These are phyloP conservation scores for Blastocladiella emersonii DNA, from an alignment of 371 early-diverging fungal genomes.

Conservation along the genomic window DNA sequence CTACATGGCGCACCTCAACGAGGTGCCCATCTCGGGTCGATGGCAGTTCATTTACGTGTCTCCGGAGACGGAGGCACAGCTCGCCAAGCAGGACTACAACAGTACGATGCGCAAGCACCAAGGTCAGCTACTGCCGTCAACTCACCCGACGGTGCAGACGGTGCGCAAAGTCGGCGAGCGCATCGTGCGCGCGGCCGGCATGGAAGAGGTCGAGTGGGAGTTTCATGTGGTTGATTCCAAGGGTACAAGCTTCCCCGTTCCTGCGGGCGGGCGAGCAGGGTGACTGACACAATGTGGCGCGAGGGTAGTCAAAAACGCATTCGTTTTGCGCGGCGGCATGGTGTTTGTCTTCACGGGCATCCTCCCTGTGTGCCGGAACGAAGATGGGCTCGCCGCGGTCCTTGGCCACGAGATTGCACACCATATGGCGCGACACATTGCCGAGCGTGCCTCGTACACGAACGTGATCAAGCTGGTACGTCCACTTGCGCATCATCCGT, in stretches of 20 bases:
- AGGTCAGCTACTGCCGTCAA: background rate
- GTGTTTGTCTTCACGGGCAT: conserved; percentile 88
- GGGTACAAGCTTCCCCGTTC: no score
- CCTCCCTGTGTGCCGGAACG: conserved; percentile 58
- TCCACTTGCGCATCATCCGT: no score
- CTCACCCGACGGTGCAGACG: conserved; percentile 28
- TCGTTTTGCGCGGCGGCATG: conserved; percentile 85
- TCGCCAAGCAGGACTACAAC: conserved; percentile 12
- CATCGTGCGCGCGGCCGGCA: background rate
- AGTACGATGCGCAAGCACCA: background rate
- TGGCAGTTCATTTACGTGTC: conserved; percentile 18
- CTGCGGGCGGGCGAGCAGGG: no score
- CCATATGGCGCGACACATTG: conserved; percentile 63
- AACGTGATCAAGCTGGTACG: conserved; percentile 41
- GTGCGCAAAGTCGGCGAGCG: conserved; percentile 1
- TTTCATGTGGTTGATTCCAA: conserved; percentile 21
- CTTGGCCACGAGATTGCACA: conserved; percentile 81
- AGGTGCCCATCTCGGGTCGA: conserved; percentile 47
- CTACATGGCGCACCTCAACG: conserved; percentile 12
- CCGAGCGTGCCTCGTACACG: conserved; percentile 63
- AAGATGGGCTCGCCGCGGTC: conserved; percentile 86
- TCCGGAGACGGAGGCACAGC: conserved; percentile 8
- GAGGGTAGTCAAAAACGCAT: no score
- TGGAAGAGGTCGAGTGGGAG: conserved; percentile 47
- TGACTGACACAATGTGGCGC: no score